Base-by-base conservation (phyloP, 371 early-diverging fungal species). In the Syncephalastrum contaminatum region DNA sequence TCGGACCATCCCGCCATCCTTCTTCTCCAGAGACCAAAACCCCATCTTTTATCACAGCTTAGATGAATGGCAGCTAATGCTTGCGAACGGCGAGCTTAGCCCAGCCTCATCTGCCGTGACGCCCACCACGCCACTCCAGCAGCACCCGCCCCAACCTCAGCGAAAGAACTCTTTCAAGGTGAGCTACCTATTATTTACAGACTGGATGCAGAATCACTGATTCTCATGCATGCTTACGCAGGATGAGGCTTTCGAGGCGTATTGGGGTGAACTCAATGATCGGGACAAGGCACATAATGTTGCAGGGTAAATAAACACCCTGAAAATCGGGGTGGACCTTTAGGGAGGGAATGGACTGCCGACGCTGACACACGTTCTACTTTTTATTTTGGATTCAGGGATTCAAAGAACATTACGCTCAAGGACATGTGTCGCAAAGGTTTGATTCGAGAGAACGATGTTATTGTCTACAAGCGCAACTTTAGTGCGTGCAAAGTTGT, bases 391-490 rank as follows among this genome's bases (percentile, higher is more conserved):
- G 25, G 43, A 27, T 42, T 18, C 49, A 77, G 77, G 3, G 79
- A 79, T 45, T 79, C 79, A 4, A 79, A 75, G 50, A 71, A 61
- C 14, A 73, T 75, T 18, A 75, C 79, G 30, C 59, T 79, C 40
- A 79, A 79, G 56, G 75, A 79, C 36, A 79, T 79, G 79, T 79
- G 79, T 45, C 71, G 75, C 21, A 72, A 72, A 55, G 75, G 70
- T 12, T 59, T 79, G 51, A 79, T 79, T 40, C 73, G 73, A 25
- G 72, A 69, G 50, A 61, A 69, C 21, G 79, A 79, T 65, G 58
- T 69, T 20, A 69, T 79, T 46, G 65, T 75, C 16, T 79, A 79
- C 55, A 79, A 79, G 47, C 71, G 79, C 43, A 79, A 79, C 43
- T 79, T 79, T 41, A 79, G 79, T 47, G 79, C 75, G 19, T 73